These are phyloP conservation scores for Rhodocollybia butyracea DNA, from an alignment of 768 basidiomycete species.

Conservation along the genomic window DNA sequence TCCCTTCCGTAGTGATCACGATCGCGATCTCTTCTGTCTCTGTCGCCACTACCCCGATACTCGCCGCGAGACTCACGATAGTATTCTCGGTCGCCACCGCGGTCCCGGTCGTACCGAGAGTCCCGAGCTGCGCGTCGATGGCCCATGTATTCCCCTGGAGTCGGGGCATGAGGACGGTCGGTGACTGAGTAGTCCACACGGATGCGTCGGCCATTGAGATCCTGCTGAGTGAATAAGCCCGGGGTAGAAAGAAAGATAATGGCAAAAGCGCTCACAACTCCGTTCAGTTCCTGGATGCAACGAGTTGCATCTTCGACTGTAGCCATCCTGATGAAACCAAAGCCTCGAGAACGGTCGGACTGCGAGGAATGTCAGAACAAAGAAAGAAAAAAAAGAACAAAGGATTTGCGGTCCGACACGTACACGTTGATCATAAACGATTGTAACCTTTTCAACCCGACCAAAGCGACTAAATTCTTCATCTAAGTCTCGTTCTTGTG, in stretches of 20 bases:
- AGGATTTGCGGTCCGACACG: slow-evolving; percentile 30
- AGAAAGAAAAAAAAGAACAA: not conserved
- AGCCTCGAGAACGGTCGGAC: slow-evolving; percentile 96
- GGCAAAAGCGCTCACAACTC: slow-evolving; percentile 75
- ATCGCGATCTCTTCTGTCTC: slow-evolving; percentile 54
- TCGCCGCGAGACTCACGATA: slow-evolving; percentile 44
- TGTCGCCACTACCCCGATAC: not conserved
- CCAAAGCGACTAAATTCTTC: slow-evolving; percentile 91
- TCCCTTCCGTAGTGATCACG: slow-evolving; percentile 69
- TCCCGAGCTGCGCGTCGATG: slow-evolving; percentile 59
- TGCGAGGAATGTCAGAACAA: slow-evolving; percentile 21
- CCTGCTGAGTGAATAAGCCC: slow-evolving; percentile 39
- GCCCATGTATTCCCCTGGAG: slow-evolving; percentile 98
- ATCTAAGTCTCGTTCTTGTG: slow-evolving; percentile 89
- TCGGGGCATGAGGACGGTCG: slow-evolving; percentile 89
- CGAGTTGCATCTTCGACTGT: slow-evolving; percentile 82
- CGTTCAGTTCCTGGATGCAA: slow-evolving; percentile 90
- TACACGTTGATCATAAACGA: slow-evolving; percentile 96
- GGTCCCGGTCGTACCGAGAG: slow-evolving; percentile 36
- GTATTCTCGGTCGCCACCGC: slow-evolving; percentile 40
- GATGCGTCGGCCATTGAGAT: slow-evolving; percentile 92
- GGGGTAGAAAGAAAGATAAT: not conserved
- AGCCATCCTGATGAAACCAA: slow-evolving; percentile 96
- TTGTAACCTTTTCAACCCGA: slow-evolving; percentile 89
- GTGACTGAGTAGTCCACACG: slow-evolving; percentile 98